Base-by-base conservation (phyloP, 768 basidiomycete species). In the Pleurotus pulmonarius region DNA sequence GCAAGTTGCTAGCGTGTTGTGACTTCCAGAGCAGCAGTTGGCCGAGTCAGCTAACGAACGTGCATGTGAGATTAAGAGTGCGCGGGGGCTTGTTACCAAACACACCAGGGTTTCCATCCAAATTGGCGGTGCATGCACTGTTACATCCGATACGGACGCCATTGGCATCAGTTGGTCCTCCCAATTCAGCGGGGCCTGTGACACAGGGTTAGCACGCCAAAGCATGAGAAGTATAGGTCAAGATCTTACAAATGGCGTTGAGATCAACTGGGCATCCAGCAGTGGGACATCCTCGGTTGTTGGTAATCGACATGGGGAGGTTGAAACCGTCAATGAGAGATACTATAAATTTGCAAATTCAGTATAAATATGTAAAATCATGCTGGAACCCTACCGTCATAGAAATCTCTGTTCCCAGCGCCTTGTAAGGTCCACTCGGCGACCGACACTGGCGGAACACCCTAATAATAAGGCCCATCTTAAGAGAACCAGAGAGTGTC, bases 251-350 rank as follows among this genome's bases (percentile, higher is more conserved):
- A 58, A 78, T 73, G 0, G 83, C 78, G 9, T 73, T 75, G 20
- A 88, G 73, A 61, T 89, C 86, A 25, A 86, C 82, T 2, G 82
- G 71, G 64, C 86, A 90, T 56, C 76, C 71, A 1, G 86, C 78
- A 15, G 79, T 67, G 24, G 66, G 69, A 63, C 87, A 88, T 8
- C 77, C 80, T 46, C 67, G 72, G 65, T 75, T 78, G 69, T 83
- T 87, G 55, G 70, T 72, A 59, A 89, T 83, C 5, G 70, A 67
- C 62, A 84, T 66, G 12, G 87, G 86, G 12, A 88, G 65, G 61
- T 88, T 86, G 61, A 75, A 85, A 1, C 86, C 86, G 59, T 87
- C 83, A 40, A 87, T 85, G 26, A 87, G 71, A 20, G 84, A 85
- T 25, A 86, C 85, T 85, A 48, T 16, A 11, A 6, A 34, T 0